A percentile compares a stretch with the other conserved stretches of the same genome.
Evolutionary conservation across 2,329 filamentous ascomycete genomes (phyloP).

Genomic region (Erysiphe pulchra): DNA sequence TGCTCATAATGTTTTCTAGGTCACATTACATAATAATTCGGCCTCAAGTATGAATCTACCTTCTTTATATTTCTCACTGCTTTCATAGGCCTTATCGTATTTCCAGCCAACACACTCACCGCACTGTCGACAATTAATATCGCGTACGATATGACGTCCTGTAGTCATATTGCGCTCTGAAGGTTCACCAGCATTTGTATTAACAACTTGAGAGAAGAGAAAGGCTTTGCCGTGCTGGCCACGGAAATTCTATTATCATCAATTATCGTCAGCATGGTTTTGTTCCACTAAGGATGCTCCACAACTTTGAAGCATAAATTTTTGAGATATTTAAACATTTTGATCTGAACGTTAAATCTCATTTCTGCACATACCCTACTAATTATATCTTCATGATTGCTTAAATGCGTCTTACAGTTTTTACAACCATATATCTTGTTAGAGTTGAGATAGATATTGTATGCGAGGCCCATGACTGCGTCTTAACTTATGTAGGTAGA

Average conservation of each 20-base stretch:
- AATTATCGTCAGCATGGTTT: not conserved
- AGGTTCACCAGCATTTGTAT: constrained; percentile 60
- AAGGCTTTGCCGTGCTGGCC: constrained; percentile 96
- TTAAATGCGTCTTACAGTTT: constrained; percentile 82
- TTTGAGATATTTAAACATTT: not conserved
- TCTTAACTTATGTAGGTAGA: no score
- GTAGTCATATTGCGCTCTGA: constrained; percentile 96
- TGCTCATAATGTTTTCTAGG: constrained; percentile 11
- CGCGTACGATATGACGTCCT: constrained; percentile 75
- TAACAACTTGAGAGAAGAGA: constrained; percentile 85
- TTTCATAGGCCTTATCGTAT: constrained; percentile 91
- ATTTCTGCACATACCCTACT: constrained; percentile 41
- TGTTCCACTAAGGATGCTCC: not conserved
- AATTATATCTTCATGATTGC: constrained; percentile 89
- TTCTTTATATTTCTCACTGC: constrained; percentile 92
- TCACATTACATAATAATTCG: constrained; percentile 62
- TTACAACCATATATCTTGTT: constrained; percentile 82
- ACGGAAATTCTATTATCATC: constrained; percentile 55
- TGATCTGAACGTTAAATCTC: not conserved
- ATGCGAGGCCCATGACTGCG: constrained; percentile 51
- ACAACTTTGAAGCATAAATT: not conserved
- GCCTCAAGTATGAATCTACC: constrained; percentile 93
- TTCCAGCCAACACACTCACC: constrained; percentile 91
- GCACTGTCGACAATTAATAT: constrained; percentile 80
- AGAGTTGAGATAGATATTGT: constrained; percentile 76